These are phyloP conservation scores for Sisymbrium irio DNA, from an alignment of 345 rosid species.

Conservation along the genomic window DNA sequence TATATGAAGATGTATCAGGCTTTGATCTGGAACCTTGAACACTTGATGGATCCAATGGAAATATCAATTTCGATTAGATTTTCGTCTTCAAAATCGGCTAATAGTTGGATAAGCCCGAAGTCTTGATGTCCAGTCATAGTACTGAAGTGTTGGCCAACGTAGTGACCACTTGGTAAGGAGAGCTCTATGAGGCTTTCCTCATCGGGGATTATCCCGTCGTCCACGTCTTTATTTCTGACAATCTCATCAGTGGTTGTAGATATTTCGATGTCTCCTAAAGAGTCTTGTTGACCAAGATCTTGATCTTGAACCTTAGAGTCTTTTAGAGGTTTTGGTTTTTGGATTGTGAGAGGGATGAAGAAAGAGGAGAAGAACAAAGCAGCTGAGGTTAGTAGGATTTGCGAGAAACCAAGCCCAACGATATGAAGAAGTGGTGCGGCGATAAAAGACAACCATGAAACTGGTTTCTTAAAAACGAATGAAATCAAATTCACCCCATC, in stretches of 20 bases:
- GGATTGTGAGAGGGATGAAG: conserved; percentile 24
- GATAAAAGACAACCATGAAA: conserved; percentile 37
- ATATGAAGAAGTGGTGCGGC: conserved; percentile 33
- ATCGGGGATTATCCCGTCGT: conserved; percentile 55
- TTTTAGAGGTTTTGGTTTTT: conserved; percentile 26
- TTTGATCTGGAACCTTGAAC: conserved; percentile 68
- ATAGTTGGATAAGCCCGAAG: conserved; percentile 46
- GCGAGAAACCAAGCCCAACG: conserved; percentile 35
- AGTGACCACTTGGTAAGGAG: conserved; percentile 64
- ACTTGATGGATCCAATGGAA: conserved; percentile 75
- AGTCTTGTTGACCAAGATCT: conserved; percentile 29
- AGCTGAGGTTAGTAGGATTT: conserved; percentile 37
- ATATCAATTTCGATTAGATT: conserved; percentile 84
- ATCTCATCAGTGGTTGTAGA: not conserved
- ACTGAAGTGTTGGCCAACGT: conserved; percentile 31
- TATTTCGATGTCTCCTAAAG: conserved; percentile 13
- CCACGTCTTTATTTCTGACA: not conserved
- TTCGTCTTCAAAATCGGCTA: conserved; percentile 70
- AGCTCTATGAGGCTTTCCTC: conserved; percentile 79
- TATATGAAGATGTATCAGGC: conserved; percentile 28
- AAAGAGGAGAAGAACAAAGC: conserved; percentile 38
- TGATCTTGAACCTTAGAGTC: conserved; percentile 11
- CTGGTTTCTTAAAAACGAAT: conserved; percentile 36
- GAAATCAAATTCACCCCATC: conserved; percentile 32
- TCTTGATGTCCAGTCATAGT: conserved; percentile 28